Percentiles rank a stretch among this genome's conserved stretches.
Evolutionary conservation across 1,284 basidiomycete genomes (phyloP).

Genomic region (Boletus subluridellus): DNA sequence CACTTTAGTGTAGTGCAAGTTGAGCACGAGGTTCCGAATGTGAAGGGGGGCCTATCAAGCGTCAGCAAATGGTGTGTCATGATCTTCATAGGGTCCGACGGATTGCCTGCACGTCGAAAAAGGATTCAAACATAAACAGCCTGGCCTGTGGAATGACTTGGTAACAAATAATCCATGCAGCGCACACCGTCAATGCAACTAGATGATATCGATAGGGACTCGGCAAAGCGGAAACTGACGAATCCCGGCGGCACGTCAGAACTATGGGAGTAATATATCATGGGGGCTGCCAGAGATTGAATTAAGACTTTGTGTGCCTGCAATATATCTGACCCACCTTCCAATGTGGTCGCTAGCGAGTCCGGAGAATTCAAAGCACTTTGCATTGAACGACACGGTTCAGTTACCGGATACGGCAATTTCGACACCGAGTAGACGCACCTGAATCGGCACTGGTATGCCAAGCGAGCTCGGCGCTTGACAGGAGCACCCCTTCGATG

Average conservation of each 20-base stretch:
- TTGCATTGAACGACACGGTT: background rate
- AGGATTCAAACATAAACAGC: background rate
- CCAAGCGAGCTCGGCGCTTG: slow-evolving; percentile 5
- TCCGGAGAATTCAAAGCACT: background rate
- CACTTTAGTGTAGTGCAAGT: background rate
- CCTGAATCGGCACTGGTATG: background rate
- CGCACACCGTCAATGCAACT: background rate
- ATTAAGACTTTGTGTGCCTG: background rate
- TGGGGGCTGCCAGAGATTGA: background rate
- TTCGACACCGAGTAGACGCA: slow-evolving; percentile 12
- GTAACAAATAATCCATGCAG: background rate
- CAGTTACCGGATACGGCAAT: slow-evolving; percentile 11
- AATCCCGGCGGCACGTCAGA: slow-evolving; percentile 2
- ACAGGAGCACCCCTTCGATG: background rate
- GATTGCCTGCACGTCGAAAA: background rate
- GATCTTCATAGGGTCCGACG: background rate
- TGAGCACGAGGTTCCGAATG: background rate
- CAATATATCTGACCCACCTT: background rate
- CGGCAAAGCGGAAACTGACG: background rate
- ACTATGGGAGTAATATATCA: background rate
- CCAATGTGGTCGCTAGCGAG: background rate
- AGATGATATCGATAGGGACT: background rate
- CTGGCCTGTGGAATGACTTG: background rate
- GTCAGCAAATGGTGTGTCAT: background rate
- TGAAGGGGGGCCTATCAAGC: background rate